Evolutionary conservation across 169 alveolate genomes (phyloP), one percentile per base, ranked within the genome.

Genomic region (Eimeria brunetti): DNA sequence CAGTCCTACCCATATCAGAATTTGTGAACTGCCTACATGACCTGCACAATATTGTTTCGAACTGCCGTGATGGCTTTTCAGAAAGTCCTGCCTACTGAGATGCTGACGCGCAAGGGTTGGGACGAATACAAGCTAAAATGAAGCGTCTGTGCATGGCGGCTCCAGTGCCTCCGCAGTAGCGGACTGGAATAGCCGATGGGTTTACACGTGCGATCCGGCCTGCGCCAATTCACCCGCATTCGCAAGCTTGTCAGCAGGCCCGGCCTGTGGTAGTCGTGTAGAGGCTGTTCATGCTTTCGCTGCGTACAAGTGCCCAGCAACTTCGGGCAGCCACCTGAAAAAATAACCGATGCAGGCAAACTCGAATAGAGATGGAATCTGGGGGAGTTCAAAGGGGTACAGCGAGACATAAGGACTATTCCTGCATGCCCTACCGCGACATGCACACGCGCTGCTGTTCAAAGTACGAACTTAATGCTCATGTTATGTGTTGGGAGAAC

Each of bases 261-360:
- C 83, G 56, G 83, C 83, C 83, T 73, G 53, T 20, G 0, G 83
- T 1, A 16, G 83, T 30, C 88, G 27, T 8, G 30, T 24, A 20
- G 3, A 51, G 20, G 69, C 67, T 46, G 27, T 30, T 80, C 69
- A 80, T 30, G 46, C 49, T 24, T 30, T 30, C 51, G 30, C 80
- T 8, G 92, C 62, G 92, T 38, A 85, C 44, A 85, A 51, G 62
- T 85, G 92, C 36, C 81, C 81, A 85, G 92, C 92, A 33, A 85
- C 92, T 85, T 85, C 81, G 7, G 92, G 83, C 81, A 85, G 33
- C 92, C 92, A 85, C 53, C 92, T 85, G 92, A 33, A 85, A 62
- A 41, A 24, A 49, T 27, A 49, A 46, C 38, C 44, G 44, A 80
- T 27, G 46, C 12, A 11, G 69, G 1, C 3, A 44, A 69, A 64